Evolutionary conservation across 2,329 filamentous ascomycete genomes (phyloP).

Genomic region (Arthrinium puccinioides): DNA sequence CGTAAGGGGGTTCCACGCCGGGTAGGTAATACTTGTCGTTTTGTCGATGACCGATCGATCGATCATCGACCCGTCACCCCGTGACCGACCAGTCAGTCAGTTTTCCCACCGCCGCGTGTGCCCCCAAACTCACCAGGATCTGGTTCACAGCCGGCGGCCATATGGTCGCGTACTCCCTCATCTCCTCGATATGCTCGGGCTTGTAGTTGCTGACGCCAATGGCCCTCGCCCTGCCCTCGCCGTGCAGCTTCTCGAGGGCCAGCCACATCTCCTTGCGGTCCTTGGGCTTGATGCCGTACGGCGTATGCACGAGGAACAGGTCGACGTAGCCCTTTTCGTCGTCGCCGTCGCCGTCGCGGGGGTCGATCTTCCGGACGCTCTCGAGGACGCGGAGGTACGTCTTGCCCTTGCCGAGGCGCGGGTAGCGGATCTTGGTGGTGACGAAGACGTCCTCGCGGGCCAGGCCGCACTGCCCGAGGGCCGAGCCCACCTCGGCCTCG

Average conservation of each 20-base stretch:
- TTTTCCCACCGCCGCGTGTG: no score
- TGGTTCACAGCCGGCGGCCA: conserved; percentile 55
- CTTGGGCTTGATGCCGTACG: conserved; percentile 40
- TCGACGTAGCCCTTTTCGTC: conserved; percentile 61
- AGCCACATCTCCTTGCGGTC: conserved; percentile 55
- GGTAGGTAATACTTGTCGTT: no score
- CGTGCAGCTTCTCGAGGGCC: conserved; percentile 53
- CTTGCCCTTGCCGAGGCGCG: conserved; percentile 44
- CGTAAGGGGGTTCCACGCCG: neutral
- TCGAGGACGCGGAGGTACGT: conserved; percentile 52
- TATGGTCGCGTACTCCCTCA: conserved; percentile 56
- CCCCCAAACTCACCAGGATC: conserved; percentile 61
- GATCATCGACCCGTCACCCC: no score
- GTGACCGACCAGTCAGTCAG: no score
- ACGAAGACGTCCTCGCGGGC: conserved; percentile 52
- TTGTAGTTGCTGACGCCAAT: conserved; percentile 64
- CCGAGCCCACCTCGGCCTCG: conserved; percentile 58
- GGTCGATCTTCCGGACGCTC: conserved; percentile 56
- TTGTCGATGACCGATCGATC: no score
- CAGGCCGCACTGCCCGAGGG: conserved; percentile 49
- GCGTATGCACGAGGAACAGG: conserved; percentile 59
- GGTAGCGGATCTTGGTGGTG: conserved; percentile 61
- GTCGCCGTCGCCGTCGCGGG: conserved; percentile 25
- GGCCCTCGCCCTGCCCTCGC: conserved; percentile 51
- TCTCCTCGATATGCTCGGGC: conserved; percentile 59